phyloP scores from a whole-genome alignment of 2,329 filamentous ascomycete species.

The Trichoderma gracile region DNA sequence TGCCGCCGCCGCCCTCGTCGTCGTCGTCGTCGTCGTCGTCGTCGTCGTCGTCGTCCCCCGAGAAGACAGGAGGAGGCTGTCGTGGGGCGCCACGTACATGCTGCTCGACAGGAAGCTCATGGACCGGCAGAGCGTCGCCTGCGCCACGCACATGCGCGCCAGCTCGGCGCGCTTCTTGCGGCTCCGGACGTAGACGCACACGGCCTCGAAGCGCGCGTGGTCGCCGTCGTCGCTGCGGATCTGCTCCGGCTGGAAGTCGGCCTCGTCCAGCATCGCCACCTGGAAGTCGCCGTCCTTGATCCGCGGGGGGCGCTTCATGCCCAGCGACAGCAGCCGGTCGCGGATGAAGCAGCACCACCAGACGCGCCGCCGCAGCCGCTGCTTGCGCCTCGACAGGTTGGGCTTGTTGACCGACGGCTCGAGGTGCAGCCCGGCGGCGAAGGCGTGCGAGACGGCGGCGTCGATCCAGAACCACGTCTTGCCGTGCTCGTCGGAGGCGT shows the following conservation, averaged over 20 bases:
- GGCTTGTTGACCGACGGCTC: constrained; percentile 15
- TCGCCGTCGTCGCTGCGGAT: constrained; percentile 16
- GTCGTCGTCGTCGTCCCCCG: background rate
- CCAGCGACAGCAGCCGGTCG: constrained; percentile 16
- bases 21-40: background rate
- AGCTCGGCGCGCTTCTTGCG: constrained; percentile 22
- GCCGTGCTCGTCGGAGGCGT: constrained; percentile 15
- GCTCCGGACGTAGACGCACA: constrained; percentile 19
- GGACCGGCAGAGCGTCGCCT: constrained; percentile 13
- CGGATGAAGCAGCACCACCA: constrained; percentile 25
- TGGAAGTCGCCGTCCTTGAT: constrained; percentile 21
- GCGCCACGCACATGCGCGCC: constrained; percentile 18
- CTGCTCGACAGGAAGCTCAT: constrained; percentile 21
- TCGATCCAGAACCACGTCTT: constrained; percentile 23
- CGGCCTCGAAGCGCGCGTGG: constrained; percentile 10
- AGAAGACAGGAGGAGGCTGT: no score
- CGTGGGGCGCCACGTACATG: constrained; percentile 20
- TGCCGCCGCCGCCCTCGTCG: background rate
- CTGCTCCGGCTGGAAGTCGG: constrained; percentile 21
- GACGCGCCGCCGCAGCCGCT: constrained; percentile 14
- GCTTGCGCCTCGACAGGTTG: constrained; percentile 14
- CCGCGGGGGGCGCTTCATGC: constrained; percentile 15
- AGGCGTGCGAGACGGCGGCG: constrained; percentile 18
- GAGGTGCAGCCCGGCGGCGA: constrained; percentile 19
- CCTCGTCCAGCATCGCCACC: constrained; percentile 17